phyloP scores from a whole-genome alignment of 805 yeast genomes.

The Lachancea quebecensis region DNA sequence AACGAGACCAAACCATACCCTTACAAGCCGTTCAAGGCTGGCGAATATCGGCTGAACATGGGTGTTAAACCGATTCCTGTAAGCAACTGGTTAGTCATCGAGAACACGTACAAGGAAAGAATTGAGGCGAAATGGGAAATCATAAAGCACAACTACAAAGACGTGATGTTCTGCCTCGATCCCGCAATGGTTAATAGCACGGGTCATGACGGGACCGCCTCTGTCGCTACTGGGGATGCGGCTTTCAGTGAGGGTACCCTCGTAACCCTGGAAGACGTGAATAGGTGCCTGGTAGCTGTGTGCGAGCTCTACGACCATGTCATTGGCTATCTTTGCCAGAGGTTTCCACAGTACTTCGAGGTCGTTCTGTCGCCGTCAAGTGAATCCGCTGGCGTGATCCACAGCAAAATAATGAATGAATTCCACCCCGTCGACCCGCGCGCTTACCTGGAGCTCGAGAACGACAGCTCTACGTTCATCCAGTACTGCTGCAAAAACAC shows the following conservation, averaged over 20 bases:
- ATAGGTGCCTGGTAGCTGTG: constrained; percentile 32
- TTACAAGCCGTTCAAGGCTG: constrained; percentile 56
- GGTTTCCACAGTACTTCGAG: constrained; percentile 51
- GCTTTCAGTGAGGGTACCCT: constrained; percentile 15
- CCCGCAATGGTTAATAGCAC: constrained; percentile 15
- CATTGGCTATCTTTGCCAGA: constrained; percentile 35
- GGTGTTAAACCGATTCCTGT: constrained; percentile 44
- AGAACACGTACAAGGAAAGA: constrained; percentile 46
- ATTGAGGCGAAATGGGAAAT: constrained; percentile 35
- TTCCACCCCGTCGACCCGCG: constrained; percentile 31
- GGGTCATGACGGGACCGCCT: constrained; percentile 11
- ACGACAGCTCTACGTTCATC: constrained; percentile 6
- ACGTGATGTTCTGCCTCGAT: constrained; percentile 15
- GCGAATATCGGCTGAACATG: constrained; percentile 56
- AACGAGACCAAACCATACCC: constrained; percentile 35
- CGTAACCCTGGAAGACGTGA: constrained; percentile 16
- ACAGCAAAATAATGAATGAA: constrained; percentile 39
- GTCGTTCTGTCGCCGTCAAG: constrained; percentile 11
- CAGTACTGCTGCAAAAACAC: constrained; percentile 12
- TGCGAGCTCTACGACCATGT: constrained; percentile 43
- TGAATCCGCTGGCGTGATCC: constrained; percentile 19
- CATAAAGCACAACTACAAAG: constrained; percentile 12
- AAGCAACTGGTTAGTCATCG: constrained; percentile 55
- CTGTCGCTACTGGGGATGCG: constrained; percentile 26
- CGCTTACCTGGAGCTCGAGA: constrained; percentile 13